A percentile compares a stretch with the other conserved stretches of the same genome.
phyloP scores from a whole-genome alignment of 2,329 filamentous ascomycete species.

The Sporothrix sp. region DNA sequence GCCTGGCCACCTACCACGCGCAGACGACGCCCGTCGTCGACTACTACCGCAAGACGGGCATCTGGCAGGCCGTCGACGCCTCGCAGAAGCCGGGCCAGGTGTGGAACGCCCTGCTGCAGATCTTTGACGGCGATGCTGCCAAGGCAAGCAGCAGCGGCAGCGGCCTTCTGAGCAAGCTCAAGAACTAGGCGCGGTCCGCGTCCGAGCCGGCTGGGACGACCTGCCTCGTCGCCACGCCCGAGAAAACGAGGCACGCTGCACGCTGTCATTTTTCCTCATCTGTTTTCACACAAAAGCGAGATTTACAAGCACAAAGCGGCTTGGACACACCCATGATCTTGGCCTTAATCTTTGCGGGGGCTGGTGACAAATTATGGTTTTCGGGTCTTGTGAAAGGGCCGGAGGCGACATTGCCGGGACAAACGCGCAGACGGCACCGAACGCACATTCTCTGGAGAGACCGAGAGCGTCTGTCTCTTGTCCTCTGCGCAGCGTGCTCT shows the following conservation, averaged over 20 bases:
- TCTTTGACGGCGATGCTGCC: conserved; percentile 61
- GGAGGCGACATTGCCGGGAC: too few species aligned
- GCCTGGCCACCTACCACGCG: conserved; percentile 81
- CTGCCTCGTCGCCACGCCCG: too few species aligned
- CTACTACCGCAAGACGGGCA: conserved; percentile 96
- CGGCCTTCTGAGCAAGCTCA: conserved; percentile 35
- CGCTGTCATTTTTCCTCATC: not conserved
- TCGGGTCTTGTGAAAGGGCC: too few species aligned
- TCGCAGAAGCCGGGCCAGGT: conserved; percentile 93
- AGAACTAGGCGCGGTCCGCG: conserved; percentile 4
- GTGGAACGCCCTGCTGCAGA: conserved; percentile 82
- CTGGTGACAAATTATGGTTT: too few species aligned
- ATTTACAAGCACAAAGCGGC: not conserved
- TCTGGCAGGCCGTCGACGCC: conserved; percentile 93
- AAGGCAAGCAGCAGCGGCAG: conserved; percentile 30
- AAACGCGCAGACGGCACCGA: too few species aligned
- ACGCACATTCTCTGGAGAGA: too few species aligned
- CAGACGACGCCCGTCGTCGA: conserved; percentile 88
- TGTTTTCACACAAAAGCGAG: not conserved
- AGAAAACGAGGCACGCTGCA: not conserved
- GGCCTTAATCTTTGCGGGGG: not conserved
- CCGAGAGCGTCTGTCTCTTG: not conserved
- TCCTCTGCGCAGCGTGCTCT: not conserved
- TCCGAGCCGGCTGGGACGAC: not conserved
- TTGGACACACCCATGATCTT: not conserved